Percentiles rank a stretch among this genome's conserved stretches.
Conservation (phyloP, 2,329 filamentous ascomycete genomes). For the Trichoderma pleuroti region DNA sequence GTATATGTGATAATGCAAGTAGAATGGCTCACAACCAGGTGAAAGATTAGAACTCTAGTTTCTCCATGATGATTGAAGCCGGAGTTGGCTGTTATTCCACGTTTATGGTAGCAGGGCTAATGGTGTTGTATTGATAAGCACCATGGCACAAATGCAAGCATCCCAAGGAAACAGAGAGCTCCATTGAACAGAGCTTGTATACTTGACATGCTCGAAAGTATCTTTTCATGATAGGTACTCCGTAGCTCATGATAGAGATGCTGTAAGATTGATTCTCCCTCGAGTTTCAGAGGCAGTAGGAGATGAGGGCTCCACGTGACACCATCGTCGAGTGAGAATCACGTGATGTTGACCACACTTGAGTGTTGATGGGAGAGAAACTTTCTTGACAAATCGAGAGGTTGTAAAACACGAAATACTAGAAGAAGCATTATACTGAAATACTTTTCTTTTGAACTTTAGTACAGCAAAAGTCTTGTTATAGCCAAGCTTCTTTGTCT, state of each 20-base stretch:
- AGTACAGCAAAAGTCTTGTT: neutral
- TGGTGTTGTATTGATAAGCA: neutral
- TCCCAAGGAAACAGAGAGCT: neutral
- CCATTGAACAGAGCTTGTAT: neutral
- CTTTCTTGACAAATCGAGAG: neutral
- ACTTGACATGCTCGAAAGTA: neutral
- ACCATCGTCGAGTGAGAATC: neutral
- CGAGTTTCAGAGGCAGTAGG: neutral
- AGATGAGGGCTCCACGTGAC: neutral
- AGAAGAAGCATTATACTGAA: neutral
- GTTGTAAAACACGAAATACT: neutral
- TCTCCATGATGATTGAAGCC: neutral
- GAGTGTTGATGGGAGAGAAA: neutral
- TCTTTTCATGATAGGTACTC: neutral
- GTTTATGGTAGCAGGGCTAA: neutral
- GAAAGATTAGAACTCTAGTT: neutral
- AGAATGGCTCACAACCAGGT: neutral
- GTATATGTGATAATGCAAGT: neutral
- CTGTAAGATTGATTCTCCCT: neutral
- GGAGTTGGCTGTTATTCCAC: neutral
- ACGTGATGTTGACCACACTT: neutral
- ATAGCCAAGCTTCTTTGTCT: neutral
- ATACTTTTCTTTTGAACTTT: neutral
- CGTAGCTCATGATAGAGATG: neutral
- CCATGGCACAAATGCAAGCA: neutral